Conservation (phyloP, 345 rosid species). For the Salix viminalis region DNA sequence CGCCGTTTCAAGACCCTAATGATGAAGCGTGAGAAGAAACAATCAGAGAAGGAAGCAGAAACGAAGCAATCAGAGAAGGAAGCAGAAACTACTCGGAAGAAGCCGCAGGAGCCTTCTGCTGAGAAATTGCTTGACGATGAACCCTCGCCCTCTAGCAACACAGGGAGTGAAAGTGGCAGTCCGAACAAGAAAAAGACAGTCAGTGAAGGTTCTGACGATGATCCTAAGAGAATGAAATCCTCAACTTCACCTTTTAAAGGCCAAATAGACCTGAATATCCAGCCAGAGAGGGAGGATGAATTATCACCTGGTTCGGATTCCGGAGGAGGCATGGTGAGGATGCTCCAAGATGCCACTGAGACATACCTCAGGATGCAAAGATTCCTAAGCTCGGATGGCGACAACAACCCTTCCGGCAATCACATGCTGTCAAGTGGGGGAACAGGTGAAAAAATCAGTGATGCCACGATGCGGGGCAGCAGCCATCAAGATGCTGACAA, state of each 20-base stretch:
- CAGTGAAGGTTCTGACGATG: conserved; percentile 43
- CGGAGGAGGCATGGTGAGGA: conserved; percentile 35
- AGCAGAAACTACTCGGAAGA: conserved; percentile 43
- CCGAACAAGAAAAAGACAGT: conserved; percentile 36
- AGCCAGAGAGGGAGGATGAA: conserved; percentile 88
- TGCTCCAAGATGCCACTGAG: conserved; percentile 39
- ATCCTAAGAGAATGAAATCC: conserved; percentile 42
- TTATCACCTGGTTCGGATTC: conserved; percentile 52
- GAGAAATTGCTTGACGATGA: conserved; percentile 47
- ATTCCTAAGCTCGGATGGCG: conserved; percentile 26
- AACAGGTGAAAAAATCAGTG: conserved; percentile 18
- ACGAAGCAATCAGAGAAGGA: conserved; percentile 50
- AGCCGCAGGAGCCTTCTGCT: conserved; percentile 30
- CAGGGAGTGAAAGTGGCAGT: conserved; percentile 32
- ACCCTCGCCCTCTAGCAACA: conserved; percentile 34
- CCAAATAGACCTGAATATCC: conserved; percentile 83
- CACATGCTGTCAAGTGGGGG: conserved; percentile 11
- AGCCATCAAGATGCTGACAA: conserved; percentile 25
- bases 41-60: conserved; percentile 44
- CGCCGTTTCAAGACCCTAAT: conserved; percentile 71
- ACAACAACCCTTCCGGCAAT: conserved; percentile 20
- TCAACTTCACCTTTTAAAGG: conserved; percentile 56
- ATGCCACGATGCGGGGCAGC: conserved; percentile 4
- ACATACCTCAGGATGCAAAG: conserved; percentile 36
- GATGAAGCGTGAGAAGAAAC: conserved; percentile 71